Evolutionary conservation across 2,329 filamentous ascomycete genomes (phyloP).

Genomic region (Apiospora sp.): DNA sequence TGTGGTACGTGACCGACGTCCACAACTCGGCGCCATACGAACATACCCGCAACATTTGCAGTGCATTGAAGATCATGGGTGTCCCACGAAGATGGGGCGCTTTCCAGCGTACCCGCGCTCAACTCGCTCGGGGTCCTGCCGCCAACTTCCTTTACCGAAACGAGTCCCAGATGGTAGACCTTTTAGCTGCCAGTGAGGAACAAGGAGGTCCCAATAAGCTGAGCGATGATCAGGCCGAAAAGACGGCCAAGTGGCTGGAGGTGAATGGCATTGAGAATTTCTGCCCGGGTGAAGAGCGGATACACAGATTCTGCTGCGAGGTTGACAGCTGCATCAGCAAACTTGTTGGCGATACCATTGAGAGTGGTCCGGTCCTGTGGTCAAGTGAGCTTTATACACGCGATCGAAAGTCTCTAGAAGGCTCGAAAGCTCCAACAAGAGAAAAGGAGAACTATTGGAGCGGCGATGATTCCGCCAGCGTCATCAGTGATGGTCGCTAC

Average conservation of each 20-base stretch:
- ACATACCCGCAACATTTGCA: constrained; percentile 83
- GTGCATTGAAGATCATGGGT: constrained; percentile 91
- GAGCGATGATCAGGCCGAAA: constrained; percentile 91
- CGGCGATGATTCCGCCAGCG: constrained; percentile 59
- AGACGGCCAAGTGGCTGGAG: constrained; percentile 83
- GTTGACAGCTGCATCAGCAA: constrained; percentile 86
- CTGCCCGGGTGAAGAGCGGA: constrained; percentile 91
- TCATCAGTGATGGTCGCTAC: constrained; percentile 63
- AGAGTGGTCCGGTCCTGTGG: constrained; percentile 89
- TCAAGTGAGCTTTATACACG: constrained; percentile 87
- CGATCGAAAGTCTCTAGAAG: constrained; percentile 72
- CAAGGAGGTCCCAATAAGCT: constrained; percentile 94
- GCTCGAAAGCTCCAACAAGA: constrained; percentile 45
- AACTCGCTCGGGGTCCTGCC: constrained; percentile 55
- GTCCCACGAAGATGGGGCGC: constrained; percentile 64
- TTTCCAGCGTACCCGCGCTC: constrained; percentile 58
- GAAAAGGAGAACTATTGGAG: constrained; percentile 57
- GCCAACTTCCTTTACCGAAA: constrained; percentile 78
- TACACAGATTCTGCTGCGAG: constrained; percentile 92
- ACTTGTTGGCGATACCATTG: constrained; percentile 82
- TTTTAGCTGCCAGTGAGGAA: constrained; percentile 81
- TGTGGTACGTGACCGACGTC: constrained; percentile 98
- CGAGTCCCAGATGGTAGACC: constrained; percentile 85
- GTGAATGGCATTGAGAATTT: constrained; percentile 88
- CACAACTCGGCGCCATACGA: constrained; percentile 89